Conservation (phyloP, 2,329 filamentous ascomycete genomes). For the Akanthomyces dipterigenus region DNA sequence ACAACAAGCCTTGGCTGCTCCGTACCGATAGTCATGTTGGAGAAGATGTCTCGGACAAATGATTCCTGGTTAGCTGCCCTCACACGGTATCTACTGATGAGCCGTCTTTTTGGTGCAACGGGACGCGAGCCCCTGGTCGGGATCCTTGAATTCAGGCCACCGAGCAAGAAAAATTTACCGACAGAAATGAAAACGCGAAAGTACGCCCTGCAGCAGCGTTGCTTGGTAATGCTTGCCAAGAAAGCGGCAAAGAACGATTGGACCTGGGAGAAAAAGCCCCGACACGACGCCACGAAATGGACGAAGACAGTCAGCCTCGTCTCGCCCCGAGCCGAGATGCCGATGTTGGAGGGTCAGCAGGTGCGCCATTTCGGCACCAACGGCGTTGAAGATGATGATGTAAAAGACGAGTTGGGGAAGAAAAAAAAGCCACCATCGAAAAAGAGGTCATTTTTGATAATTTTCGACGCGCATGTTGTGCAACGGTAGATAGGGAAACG, state of each 20-base stretch:
- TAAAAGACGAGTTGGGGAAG: background rate
- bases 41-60: background rate
- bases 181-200: too few species aligned
- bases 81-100: too few species aligned
- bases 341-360: slow-evolving; percentile 5
- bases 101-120: too few species aligned
- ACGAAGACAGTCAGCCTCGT: background rate
- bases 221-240: too few species aligned
- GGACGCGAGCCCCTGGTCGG: too few species aligned
- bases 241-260: background rate
- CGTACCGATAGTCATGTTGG: background rate
- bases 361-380: background rate
- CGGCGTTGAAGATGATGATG: background rate
- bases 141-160: too few species aligned
- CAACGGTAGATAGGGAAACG: background rate
- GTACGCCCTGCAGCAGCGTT: too few species aligned
- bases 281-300: background rate
- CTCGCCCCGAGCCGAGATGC: background rate
- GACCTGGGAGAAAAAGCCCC: background rate
- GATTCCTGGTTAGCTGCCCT: background rate
- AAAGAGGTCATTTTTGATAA: background rate
- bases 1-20: background rate
- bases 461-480: background rate
- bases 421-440: too few species aligned
- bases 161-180: too few species aligned